Percentiles rank a stretch among this genome's conserved stretches.
These are phyloP conservation scores for Solanum verrucosum DNA, from an alignment of 257 asterid genomes.

Conservation along the genomic window DNA sequence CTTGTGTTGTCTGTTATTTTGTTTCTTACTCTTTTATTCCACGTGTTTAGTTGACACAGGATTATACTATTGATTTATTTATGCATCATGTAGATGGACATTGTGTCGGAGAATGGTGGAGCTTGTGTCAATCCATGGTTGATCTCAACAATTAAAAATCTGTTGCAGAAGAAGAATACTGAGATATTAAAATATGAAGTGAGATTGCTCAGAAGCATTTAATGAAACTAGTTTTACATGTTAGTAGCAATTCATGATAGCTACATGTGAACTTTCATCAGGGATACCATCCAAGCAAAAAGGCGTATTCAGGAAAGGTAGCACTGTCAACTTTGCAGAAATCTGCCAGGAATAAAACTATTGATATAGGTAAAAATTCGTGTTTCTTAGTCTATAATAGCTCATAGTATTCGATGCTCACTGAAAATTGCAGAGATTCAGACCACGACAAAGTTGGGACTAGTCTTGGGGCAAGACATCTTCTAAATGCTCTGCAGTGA, in stretches of 20 bases:
- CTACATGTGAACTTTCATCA: conserved; percentile 12
- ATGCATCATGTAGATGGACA: conserved; percentile 30
- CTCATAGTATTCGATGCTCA: neutral
- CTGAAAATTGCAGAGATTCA: neutral
- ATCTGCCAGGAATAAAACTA: conserved; percentile 60
- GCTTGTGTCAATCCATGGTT: conserved; percentile 73
- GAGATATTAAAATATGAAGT: conserved; percentile 31
- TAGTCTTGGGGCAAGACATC: neutral
- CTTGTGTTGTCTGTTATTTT: neutral
- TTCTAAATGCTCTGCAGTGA: neutral
- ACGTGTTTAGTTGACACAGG: neutral
- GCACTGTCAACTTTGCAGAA: conserved; percentile 63
- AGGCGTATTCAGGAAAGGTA: conserved; percentile 77
- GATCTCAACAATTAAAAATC: conserved; percentile 26
- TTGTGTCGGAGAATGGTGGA: conserved; percentile 27
- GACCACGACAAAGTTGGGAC: neutral
- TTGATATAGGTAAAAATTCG: conserved; percentile 61
- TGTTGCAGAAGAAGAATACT: conserved; percentile 22
- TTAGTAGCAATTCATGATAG: neutral
- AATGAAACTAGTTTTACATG: neutral
- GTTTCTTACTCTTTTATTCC: neutral
- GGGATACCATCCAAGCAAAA: conserved; percentile 63
- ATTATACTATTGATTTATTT: conserved; percentile 8
- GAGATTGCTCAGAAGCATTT: conserved; percentile 1
- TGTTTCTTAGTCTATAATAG: neutral